phyloP scores from a whole-genome alignment of 805 yeast genomes.

The Soucietia sequanensis region DNA sequence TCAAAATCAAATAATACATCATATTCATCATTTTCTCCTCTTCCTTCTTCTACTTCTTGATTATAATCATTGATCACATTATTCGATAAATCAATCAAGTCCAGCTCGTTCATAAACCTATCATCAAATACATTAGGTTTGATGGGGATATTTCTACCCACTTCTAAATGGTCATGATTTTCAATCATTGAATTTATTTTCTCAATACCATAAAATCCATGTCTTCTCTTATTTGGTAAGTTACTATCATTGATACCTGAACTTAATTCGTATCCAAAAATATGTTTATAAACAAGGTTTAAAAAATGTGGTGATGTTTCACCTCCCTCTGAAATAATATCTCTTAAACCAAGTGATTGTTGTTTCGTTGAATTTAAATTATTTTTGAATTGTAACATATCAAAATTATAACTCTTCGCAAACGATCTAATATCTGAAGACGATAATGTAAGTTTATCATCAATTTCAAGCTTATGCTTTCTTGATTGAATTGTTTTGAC shows the following conservation, averaged over 20 bases:
- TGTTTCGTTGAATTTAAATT: too few relatives aligned
- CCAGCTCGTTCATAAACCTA: too few relatives aligned
- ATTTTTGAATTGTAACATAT: neutral
- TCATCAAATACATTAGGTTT: too few relatives aligned
- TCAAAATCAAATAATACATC: slow-evolving; percentile 2
- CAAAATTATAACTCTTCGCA: too few relatives aligned
- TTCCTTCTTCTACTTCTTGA: neutral
- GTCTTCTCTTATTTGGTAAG: neutral
- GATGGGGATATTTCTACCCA: slow-evolving; percentile 13
- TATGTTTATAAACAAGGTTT: slow-evolving; percentile 1
- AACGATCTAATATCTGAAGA: too few relatives aligned
- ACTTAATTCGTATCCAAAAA: slow-evolving; percentile 1
- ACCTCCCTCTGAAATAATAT: neutral
- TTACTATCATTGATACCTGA: neutral
- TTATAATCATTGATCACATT: slow-evolving; percentile 2
- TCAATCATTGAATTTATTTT: neutral
- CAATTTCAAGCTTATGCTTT: neutral
- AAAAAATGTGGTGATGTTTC: neutral
- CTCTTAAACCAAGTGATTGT: too few relatives aligned
- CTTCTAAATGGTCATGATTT: slow-evolving; percentile 9
- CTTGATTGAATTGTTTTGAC: neutral
- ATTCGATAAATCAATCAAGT: too few relatives aligned
- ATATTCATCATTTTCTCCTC: slow-evolving; percentile 1
- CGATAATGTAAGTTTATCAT: too few relatives aligned
- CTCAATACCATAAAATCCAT: neutral